phyloP scores from a whole-genome alignment of 1,284 basidiomycete species.

The Lentinus polychrous region DNA sequence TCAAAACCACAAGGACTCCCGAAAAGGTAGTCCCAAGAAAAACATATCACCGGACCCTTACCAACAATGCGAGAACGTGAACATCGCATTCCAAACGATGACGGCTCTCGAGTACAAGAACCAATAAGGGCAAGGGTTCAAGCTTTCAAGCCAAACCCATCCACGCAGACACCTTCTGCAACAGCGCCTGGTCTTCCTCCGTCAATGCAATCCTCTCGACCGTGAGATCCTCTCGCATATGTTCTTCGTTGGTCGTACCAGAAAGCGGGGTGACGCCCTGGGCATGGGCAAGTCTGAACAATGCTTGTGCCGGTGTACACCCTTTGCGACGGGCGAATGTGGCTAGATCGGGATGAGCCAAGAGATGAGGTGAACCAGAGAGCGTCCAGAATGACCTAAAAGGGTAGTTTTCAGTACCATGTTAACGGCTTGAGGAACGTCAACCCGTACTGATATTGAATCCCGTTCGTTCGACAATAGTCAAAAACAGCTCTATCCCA shows the following conservation, averaged over 20 bases:
- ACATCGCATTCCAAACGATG: too few relatives aligned
- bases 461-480: constrained; percentile 49
- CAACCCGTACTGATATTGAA: constrained; percentile 66
- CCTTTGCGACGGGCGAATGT: constrained; percentile 38
- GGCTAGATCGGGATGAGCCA: constrained; percentile 41
- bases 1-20: too few relatives aligned
- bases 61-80: too few relatives aligned
- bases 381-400: constrained; percentile 81
- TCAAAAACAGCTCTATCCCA: constrained; percentile 62
- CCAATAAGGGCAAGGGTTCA: neutral
- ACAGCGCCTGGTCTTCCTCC: constrained; percentile 23
- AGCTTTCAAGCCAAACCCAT: constrained; percentile 3
- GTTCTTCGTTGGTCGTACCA: constrained; percentile 56
- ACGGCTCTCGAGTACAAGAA: neutral
- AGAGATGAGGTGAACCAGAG: constrained; percentile 62
- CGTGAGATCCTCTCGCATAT: constrained; percentile 46
- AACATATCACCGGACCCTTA: too few relatives aligned
- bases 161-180: constrained; percentile 23
- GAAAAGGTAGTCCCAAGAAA: too few relatives aligned
- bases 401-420: neutral
- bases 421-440: neutral
- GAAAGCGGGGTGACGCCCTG: constrained; percentile 58
- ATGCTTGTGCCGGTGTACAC: constrained; percentile 55
- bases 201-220: constrained; percentile 30
- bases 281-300: constrained; percentile 62